Evolutionary conservation across 177 flowering plant species (phyloP).

Genomic region (Vitis hybrid): DNA sequence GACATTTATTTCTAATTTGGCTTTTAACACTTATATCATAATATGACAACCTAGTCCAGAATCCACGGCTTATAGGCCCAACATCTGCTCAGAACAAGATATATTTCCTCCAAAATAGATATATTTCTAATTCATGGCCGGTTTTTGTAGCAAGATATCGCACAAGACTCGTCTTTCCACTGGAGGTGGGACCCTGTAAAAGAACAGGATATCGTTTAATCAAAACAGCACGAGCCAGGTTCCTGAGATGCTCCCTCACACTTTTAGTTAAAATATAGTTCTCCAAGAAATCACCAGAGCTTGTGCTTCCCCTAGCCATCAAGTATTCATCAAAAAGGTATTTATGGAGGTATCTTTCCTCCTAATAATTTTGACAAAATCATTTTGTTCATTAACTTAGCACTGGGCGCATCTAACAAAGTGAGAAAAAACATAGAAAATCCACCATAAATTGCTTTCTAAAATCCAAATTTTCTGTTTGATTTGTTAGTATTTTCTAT

Average conservation of each 20-base stretch:
- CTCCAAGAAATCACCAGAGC: slow-evolving; percentile 32
- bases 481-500: slow-evolving; percentile 70
- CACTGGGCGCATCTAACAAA: slow-evolving; percentile 71
- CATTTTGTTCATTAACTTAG: slow-evolving; percentile 61
- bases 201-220: slow-evolving; percentile 89
- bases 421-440: slow-evolving; percentile 93
- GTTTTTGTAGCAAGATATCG: slow-evolving; percentile 80
- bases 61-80: too few relatives aligned
- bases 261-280: slow-evolving; percentile 70
- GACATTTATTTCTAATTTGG: too few relatives aligned
- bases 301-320: slow-evolving; percentile 6
- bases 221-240: slow-evolving; percentile 72
- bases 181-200: slow-evolving; percentile 97
- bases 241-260: slow-evolving; percentile 65
- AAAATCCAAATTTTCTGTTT: slow-evolving; percentile 47
- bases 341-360: slow-evolving; percentile 34
- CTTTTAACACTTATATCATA: too few relatives aligned
- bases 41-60: too few relatives aligned
- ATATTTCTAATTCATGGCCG: slow-evolving; percentile 57
- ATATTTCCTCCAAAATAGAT: too few relatives aligned
- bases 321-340: slow-evolving; percentile 48
- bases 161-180: slow-evolving; percentile 99
- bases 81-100: too few relatives aligned
- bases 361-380: slow-evolving; percentile 45
- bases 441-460: slow-evolving; percentile 82